These are phyloP conservation scores for Podila epicladia DNA, from an alignment of 192 early-diverging fungal genomes.

Conservation along the genomic window DNA sequence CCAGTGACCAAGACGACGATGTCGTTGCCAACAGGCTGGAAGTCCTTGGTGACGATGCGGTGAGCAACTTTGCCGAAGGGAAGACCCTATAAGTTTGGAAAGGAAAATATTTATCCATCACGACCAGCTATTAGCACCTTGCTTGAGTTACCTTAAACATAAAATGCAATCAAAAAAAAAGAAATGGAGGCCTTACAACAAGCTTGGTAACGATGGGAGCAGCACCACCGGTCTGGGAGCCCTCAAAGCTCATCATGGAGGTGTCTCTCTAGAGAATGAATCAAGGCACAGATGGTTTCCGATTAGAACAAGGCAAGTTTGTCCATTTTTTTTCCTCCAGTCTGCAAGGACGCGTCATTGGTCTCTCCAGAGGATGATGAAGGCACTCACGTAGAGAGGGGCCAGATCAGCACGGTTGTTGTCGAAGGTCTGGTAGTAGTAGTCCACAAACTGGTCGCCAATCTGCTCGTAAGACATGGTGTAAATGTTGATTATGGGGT, in stretches of 20 bases:
- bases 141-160: neutral
- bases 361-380: neutral
- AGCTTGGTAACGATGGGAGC: conserved; percentile 82
- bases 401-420: conserved; percentile 67
- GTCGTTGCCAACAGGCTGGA: conserved; percentile 69
- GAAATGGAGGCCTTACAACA: conserved; percentile 56
- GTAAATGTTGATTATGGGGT: conserved; percentile 9
- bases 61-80: conserved; percentile 83
- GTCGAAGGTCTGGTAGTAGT: conserved; percentile 92
- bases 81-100: conserved; percentile 60
- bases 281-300: neutral
- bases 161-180: neutral
- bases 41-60: conserved; percentile 80
- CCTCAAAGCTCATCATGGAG: conserved; percentile 93
- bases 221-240: conserved; percentile 67
- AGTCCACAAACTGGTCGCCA: conserved; percentile 82
- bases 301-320: neutral
- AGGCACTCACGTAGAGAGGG: conserved; percentile 82
- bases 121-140: neutral
- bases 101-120: too few relatives aligned
- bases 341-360: too few relatives aligned
- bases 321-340: neutral
- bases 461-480: conserved; percentile 10
- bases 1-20: conserved; percentile 89
- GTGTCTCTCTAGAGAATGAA: conserved; percentile 63